phyloP scores from a whole-genome alignment of 2,329 filamentous ascomycete species.

The Fusarium paranaense region DNA sequence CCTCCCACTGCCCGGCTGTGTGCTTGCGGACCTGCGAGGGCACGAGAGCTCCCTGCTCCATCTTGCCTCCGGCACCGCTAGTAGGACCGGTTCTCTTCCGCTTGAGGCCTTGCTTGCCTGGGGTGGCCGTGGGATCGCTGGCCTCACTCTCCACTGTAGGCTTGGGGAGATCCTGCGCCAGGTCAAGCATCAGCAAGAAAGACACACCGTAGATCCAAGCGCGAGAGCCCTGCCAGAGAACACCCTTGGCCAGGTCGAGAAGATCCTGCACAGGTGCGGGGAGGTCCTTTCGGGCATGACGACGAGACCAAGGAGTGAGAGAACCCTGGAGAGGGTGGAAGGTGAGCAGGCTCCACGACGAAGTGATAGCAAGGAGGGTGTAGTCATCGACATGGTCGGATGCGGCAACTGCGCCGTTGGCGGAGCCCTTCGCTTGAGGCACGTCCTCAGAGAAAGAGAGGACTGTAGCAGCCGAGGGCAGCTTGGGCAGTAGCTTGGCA shows the following conservation, averaged over 20 bases:
- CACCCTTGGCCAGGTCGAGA: slow-evolving; percentile 84
- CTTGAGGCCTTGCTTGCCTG: slow-evolving; percentile 56
- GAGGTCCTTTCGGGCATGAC: slow-evolving; percentile 81
- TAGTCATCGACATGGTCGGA: slow-evolving; percentile 57
- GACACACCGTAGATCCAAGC: slow-evolving; percentile 89
- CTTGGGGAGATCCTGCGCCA: slow-evolving; percentile 74
- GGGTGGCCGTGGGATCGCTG: slow-evolving; percentile 34
- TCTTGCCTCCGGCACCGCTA: slow-evolving; percentile 65
- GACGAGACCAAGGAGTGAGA: slow-evolving; percentile 86
- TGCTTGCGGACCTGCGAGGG: slow-evolving; percentile 58
- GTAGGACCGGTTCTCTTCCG: slow-evolving; percentile 64
- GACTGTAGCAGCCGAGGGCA: slow-evolving; percentile 73
- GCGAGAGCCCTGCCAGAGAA: slow-evolving; percentile 82
- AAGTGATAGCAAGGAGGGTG: slow-evolving; percentile 65
- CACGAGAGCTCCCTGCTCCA: slow-evolving; percentile 58
- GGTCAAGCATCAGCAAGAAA: slow-evolving; percentile 93
- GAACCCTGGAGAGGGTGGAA: slow-evolving; percentile 83
- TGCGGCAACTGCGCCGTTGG: slow-evolving; percentile 41
- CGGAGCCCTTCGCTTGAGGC: slow-evolving; percentile 46
- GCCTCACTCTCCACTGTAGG: slow-evolving; percentile 46
- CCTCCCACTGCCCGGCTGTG: slow-evolving; percentile 55
- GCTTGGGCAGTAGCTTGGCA: slow-evolving; percentile 75
- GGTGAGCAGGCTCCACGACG: slow-evolving; percentile 74
- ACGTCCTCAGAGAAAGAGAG: slow-evolving; percentile 73
- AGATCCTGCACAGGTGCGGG: slow-evolving; percentile 80